Evolutionary conservation across 805 yeast genomes (phyloP), one percentile per base, ranked within the genome.

Genomic region (Komagataella pastoris): DNA sequence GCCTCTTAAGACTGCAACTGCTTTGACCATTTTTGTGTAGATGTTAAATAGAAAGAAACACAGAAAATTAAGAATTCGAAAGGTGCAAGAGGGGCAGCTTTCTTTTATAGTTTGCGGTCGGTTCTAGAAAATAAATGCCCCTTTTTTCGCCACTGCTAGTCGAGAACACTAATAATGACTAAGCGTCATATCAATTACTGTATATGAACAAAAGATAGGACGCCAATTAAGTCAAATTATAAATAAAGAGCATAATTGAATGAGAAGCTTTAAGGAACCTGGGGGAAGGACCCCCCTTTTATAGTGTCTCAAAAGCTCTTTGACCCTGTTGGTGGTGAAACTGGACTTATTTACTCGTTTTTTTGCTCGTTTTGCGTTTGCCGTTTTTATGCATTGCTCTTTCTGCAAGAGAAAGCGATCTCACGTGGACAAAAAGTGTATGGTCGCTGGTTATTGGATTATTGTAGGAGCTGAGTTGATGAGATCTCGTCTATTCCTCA

Each of bases 1-100:
- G 63, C 99, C 99, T 75, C 95, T 89, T 61, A 93, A 75, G 63
- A 93, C 95, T 69, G 98, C 98, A 68, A 93, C 97, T 78, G 40
- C 40, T 30, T 30, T 30, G 40, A 30, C 40, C 40, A 30, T 30
- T 30, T 30, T 30, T 30, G 40, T 30, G 14, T 30, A 30, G 40
- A 8, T 30, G 40, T 30, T 30, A 10, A 30, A 30, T 30, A 10
- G n/a, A 10, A 30, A 30, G 14, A 10, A 30, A 30, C 5, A 30
- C 40, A 30, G 40, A 30, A 30, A 30, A 14, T 30, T 8, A 30
- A 30, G n/a, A 14, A 30, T 14, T 30, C 40, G 40, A 30, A 30
- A 30, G 12, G 14, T 30, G 3, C 14, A 30, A 8, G 40, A 30
- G 40, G 40, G 40, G 40, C 40, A 30, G 40, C 40, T 30, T 30